A percentile compares a stretch with the other conserved stretches of the same genome.
These are phyloP conservation scores for Cyclostephanos tholiformis DNA, from an alignment of 108 stramenopile genomes.

Conservation along the genomic window DNA sequence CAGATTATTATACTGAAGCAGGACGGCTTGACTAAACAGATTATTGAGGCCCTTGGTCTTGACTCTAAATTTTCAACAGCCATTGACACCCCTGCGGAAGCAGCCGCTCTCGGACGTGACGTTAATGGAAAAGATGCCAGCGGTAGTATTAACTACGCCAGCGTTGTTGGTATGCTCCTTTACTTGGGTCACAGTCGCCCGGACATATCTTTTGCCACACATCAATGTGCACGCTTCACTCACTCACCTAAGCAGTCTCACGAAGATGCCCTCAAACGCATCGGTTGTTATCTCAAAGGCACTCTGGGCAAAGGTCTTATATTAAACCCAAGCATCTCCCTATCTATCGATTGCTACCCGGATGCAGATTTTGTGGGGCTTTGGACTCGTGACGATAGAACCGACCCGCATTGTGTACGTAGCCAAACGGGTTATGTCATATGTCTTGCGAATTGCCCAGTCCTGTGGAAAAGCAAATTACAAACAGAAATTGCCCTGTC, in stretches of 20 bases:
- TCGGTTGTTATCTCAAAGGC: constrained; percentile 33
- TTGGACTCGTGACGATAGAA: constrained; percentile 27
- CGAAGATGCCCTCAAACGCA: constrained; percentile 27
- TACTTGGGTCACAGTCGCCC: constrained; percentile 15
- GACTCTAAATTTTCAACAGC: background rate
- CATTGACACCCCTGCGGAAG: constrained; percentile 4
- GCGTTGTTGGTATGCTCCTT: background rate
- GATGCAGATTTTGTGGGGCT: constrained; percentile 57
- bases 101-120: background rate
- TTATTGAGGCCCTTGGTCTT: constrained; percentile 53
- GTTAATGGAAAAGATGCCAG: background rate
- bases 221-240: constrained; percentile 28
- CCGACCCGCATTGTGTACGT: constrained; percentile 45
- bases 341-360: constrained; percentile 44
- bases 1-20: constrained; percentile 29
- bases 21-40: constrained; percentile 50
- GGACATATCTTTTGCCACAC: constrained; percentile 33
- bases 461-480: too few species aligned
- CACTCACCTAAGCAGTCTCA: constrained; percentile 14
- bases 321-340: constrained; percentile 10
- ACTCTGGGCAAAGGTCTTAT: constrained; percentile 46
- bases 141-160: background rate
- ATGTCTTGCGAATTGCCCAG: too few species aligned
- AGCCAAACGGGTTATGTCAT: constrained; percentile 63
- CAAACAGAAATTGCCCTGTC: too few species aligned